These are phyloP conservation scores for Eutrema salsugineum DNA, from an alignment of 441 rosid genomes.

Conservation along the genomic window DNA sequence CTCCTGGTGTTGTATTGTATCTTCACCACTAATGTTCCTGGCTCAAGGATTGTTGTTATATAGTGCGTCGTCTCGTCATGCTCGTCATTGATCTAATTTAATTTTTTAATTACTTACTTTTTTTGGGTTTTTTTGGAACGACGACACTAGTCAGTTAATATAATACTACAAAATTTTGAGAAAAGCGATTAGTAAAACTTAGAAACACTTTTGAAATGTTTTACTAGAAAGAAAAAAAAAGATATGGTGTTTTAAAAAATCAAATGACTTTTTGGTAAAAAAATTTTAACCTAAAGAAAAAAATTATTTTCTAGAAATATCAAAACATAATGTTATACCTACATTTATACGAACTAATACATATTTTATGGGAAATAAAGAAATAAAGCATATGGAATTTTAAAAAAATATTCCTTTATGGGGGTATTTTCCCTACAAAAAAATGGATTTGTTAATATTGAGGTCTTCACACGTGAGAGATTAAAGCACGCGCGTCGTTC, in stretches of 20 bases:
- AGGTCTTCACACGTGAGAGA: constrained; percentile 55
- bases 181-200: background rate
- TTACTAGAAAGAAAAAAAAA: background rate
- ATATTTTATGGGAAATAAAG: background rate
- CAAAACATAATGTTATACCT: too few relatives aligned
- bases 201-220: background rate
- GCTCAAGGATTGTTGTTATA: constrained; percentile 29
- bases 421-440: background rate
- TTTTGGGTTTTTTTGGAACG: constrained; percentile 5
- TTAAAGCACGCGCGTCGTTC: constrained; percentile 49
- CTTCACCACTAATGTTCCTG: constrained; percentile 18
- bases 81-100: constrained; percentile 1
- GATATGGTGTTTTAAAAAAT: background rate
- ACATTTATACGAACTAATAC: background rate
- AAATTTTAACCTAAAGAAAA: too few relatives aligned
- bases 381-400: background rate
- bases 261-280: background rate
- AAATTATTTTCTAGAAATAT: too few relatives aligned
- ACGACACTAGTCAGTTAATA: background rate
- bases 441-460: background rate
- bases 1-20: background rate
- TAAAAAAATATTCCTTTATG: background rate
- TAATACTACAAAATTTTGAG: constrained; percentile 25
- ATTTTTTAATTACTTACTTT: background rate
- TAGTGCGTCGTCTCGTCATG: constrained; percentile 30